Base-by-base conservation (phyloP, 139 green algal genomes). In the Chlamydomonas schloesseri region DNA sequence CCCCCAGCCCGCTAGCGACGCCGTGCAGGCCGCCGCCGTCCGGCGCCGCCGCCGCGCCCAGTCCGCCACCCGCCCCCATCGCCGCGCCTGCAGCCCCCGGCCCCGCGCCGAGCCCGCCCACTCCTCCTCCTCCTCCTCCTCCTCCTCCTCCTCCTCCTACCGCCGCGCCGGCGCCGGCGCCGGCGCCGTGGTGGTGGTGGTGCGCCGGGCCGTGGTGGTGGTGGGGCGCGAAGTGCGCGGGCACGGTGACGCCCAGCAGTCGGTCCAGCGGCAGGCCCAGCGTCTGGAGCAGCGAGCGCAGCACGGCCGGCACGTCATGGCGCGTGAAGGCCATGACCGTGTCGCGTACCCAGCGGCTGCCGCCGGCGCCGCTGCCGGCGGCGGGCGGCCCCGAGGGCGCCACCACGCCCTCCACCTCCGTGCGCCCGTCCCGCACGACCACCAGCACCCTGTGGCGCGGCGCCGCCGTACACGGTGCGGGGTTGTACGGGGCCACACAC, bases 291-390 rank as follows among this genome's bases (percentile, higher is more conserved):
- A 77, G n/a, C 13, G 67, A 55, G 34, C 67, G 67, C 80, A 86
- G 80, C 67, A 86, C 80, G 67, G 50, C 55, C 31, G 67, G 67
- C 67, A 86, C 67, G 47, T 86, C 80, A 33, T 86, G 80, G 31
- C 80, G 80, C 21, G 29, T 57, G 80, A 78, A 86, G 26, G 50
- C 68, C 50, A 86, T 70, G 31, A 78, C 67, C 67, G 67, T 78
- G 80, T 86, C 80, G 20, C 80, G 80, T 50, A 77, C 80, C 80
- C 80, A 86, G 67, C 80, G 80, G 68, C 80, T 86, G 67, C 80
- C 80, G 23, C 67, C 67, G 21, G 80, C 80, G 23, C 78, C 78
- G 64, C 65, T 74, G 80, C 80, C 68, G 15, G 80, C 80, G 15
- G 80, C 80, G 24, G 47, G 21, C 2, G 33, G 4, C 10, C 80